A percentile compares a stretch with the other conserved stretches of the same genome.
These are phyloP conservation scores for Penicillium coprophilum DNA, from an alignment of 495 filamentous ascomycete genomes.

Conservation along the genomic window DNA sequence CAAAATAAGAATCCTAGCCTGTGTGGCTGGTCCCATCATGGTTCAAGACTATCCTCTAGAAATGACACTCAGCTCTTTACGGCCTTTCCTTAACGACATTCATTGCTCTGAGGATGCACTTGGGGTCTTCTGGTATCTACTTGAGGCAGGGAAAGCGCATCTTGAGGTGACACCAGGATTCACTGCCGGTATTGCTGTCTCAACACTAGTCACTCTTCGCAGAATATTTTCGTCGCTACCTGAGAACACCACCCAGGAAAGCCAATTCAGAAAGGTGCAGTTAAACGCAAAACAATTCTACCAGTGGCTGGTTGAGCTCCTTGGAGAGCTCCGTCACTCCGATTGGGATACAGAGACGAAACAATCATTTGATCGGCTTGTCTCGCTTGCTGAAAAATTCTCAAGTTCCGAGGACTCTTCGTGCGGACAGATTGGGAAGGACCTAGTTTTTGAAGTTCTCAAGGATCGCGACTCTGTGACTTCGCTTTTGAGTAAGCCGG, in stretches of 20 bases:
- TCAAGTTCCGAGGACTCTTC: conserved; percentile 58
- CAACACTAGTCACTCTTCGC: conserved; percentile 70
- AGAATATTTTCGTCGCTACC: conserved; percentile 67
- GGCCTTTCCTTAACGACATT: conserved; percentile 73
- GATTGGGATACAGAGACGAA: conserved; percentile 46
- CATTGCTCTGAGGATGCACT: conserved; percentile 92
- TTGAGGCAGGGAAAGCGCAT: conserved; percentile 65
- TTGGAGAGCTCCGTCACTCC: conserved; percentile 55
- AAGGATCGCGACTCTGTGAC: conserved; percentile 61
- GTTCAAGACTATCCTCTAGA: conserved; percentile 82
- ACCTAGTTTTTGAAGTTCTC: conserved; percentile 70
- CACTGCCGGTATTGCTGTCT: conserved; percentile 72
- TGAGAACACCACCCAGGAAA: conserved; percentile 71
- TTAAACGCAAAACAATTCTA: conserved; percentile 66
- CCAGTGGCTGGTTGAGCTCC: conserved; percentile 65
- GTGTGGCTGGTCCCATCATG: conserved; percentile 68
- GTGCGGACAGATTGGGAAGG: conserved; percentile 64
- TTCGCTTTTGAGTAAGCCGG: conserved; percentile 64
- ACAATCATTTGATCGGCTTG: conserved; percentile 61
- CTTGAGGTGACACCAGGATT: conserved; percentile 67
- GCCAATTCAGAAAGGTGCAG: conserved; percentile 67
- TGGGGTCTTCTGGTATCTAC: conserved; percentile 81
- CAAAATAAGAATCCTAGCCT: conserved; percentile 79
- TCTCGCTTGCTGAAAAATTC: conserved; percentile 60
- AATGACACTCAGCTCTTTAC: conserved; percentile 80